Conservation (phyloP, 2,329 filamentous ascomycete genomes). For the Eutypa lata region DNA sequence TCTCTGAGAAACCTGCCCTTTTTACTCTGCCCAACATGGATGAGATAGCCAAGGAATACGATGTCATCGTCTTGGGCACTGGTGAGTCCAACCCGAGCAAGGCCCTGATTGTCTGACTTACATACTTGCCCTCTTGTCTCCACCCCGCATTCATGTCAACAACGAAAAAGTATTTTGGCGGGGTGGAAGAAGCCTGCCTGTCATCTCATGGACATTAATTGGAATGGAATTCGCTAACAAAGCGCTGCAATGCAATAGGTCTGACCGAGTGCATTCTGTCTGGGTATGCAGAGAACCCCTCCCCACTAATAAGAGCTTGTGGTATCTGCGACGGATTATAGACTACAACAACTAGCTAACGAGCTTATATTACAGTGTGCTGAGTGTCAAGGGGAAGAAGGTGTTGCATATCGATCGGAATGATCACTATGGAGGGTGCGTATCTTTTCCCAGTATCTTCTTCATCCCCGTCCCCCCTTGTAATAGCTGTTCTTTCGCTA, state of each 20-base stretch:
- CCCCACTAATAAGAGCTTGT: conserved; percentile 3
- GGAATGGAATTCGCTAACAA: conserved; percentile 5
- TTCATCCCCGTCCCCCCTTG: conserved; percentile 14
- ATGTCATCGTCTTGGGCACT: conserved; percentile 97
- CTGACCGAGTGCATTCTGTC: conserved; percentile 99
- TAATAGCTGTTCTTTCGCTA: conserved; percentile 18
- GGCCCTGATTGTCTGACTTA: conserved; percentile 3
- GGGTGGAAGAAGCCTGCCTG: conserved; percentile 5
- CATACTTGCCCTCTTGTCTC: conserved; percentile 3
- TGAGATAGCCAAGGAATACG: conserved; percentile 97
- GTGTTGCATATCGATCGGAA: conserved; percentile 98
- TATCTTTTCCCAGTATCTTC: conserved; percentile 21
- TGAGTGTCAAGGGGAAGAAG: conserved; percentile 98
- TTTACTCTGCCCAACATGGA: conserved; percentile 65
- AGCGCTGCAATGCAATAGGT: conserved; percentile 55
- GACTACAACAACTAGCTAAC: conserved; percentile 1
- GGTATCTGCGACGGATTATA: conserved; percentile 1
- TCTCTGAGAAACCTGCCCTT: conserved; percentile 24
- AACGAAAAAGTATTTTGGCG: conserved; percentile 6
- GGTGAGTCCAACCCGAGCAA: conserved; percentile 52
- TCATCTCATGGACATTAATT: too few relatives aligned
- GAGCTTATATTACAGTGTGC: conserved; percentile 57
- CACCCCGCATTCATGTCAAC: conserved; percentile 4
- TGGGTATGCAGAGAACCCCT: conserved; percentile 61
- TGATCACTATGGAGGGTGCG: conserved; percentile 95